These are phyloP conservation scores for Podaxis sp. DNA, from an alignment of 768 basidiomycete genomes.

Conservation along the genomic window DNA sequence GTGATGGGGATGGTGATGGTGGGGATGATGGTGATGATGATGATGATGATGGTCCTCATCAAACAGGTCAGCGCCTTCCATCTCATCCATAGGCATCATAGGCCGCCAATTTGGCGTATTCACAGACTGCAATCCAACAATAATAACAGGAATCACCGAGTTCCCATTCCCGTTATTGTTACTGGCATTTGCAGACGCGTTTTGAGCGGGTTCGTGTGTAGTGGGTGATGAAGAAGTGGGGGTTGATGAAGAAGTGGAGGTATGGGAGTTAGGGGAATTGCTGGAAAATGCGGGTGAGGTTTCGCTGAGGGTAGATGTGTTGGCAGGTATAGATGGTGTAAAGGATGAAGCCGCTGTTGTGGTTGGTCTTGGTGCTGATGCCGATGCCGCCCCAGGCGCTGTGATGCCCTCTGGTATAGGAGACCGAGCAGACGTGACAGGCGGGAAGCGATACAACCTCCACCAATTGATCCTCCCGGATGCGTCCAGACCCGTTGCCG, in stretches of 20 bases:
- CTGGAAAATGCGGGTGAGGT: background rate
- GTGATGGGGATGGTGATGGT: background rate
- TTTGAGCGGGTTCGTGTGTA: constrained; percentile 12
- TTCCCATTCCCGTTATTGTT: constrained; percentile 22
- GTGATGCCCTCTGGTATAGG: background rate
- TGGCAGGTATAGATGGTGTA: constrained; percentile 8
- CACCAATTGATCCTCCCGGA: constrained; percentile 71
- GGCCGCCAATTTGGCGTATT: constrained; percentile 37
- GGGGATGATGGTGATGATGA: background rate
- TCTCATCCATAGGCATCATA: constrained; percentile 21
- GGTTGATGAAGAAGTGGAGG: constrained; percentile 16
- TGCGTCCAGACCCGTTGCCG: constrained; percentile 25
- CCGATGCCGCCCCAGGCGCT: constrained; percentile 15
- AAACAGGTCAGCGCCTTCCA: constrained; percentile 24
- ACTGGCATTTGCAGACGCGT: background rate
- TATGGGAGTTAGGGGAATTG: too few relatives aligned
- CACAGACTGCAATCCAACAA: constrained; percentile 81
- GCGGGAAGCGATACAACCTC: constrained; percentile 80
- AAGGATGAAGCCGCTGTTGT: background rate
- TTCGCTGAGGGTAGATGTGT: background rate
- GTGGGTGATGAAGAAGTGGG: constrained; percentile 11
- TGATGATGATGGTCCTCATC: constrained; percentile 7
- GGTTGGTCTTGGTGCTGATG: constrained; percentile 7
- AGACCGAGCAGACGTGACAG: constrained; percentile 43
- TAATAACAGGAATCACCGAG: constrained; percentile 77